Conservation (phyloP, 1,139 yeast species). For the Nakaseomyces sp. region DNA sequence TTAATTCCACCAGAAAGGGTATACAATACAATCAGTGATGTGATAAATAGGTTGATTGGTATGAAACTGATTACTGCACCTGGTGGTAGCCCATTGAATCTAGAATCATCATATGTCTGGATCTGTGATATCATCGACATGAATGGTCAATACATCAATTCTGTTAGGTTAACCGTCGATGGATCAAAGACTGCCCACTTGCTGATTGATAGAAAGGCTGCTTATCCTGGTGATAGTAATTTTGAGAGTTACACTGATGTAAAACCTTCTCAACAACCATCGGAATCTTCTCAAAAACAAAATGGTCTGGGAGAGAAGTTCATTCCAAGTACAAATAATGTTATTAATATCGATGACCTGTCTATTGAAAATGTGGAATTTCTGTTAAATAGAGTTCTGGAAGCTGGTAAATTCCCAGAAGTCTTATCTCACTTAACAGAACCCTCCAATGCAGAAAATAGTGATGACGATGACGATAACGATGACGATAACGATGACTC, state of each 20-base stretch:
- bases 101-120: constrained; percentile 21
- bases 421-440: not conserved
- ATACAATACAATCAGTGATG: constrained; percentile 15
- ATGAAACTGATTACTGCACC: constrained; percentile 16
- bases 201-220: not conserved
- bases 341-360: not conserved
- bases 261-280: not conserved
- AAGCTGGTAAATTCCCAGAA: constrained; percentile 2
- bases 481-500: not conserved
- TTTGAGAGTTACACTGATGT: not conserved
- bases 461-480: not conserved
- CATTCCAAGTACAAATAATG: not conserved
- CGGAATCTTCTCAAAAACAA: not conserved
- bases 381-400: not conserved
- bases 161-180: not conserved
- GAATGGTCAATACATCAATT: not conserved
- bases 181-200: not conserved
- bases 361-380: not conserved
- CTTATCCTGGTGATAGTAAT: not conserved
- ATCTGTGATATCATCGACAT: constrained; percentile 19
- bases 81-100: constrained; percentile 10
- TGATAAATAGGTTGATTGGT: constrained; percentile 16
- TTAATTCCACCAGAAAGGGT: constrained; percentile 7
- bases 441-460: not conserved
- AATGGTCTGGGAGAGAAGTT: not conserved